Evolutionary conservation across 148 eudicot species (phyloP), one percentile per base, ranked within the genome.

Genomic region (Vaccinium myrtillus): DNA sequence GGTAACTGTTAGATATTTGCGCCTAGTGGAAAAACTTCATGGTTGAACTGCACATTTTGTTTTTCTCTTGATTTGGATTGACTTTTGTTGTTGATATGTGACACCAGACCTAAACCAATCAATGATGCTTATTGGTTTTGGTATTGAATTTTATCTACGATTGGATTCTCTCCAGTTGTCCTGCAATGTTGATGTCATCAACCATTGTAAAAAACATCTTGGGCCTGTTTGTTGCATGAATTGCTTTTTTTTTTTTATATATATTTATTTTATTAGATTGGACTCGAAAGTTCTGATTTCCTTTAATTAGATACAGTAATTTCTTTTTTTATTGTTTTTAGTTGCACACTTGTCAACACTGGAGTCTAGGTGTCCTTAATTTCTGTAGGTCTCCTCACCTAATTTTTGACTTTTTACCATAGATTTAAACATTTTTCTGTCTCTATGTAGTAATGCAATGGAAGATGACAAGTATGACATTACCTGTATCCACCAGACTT

Each of bases 41-140:
- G 39, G 23, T 81, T 49, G 75, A 69, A 67, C 43, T 69, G 46
- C 75, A 1, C 39, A 69, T 25, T 49, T 50, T 1, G 50, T 10
- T 50, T 50, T 15, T 81, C 74, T 23, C 74, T 69, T 69, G 74
- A 69, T 69, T 69, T 69, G 19, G 54, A 54, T 53, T 11, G 30
- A 25, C 51, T 50, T 82, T 12, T 51, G 78, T 27, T 69, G 74
- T 51, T 25, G 23, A 53, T 82, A 82, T 53, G 74, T 69, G 27
- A 70, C 49, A 27, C 16, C 18, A 27, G 48, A 69, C 43, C 74
- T 13, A 43, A 23, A 50, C 77, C 18, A 21, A 32, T 39, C 83
- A 67, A 82, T 18, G 84, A 82, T 53, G 50, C 78, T 73, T 19
- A 6, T 32, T 74, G 63, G 78, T 71, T 61, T 82, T 27, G 18